phyloP scores from a whole-genome alignment of 2,329 filamentous ascomycete species.

The Plenodomus lindquistii region DNA sequence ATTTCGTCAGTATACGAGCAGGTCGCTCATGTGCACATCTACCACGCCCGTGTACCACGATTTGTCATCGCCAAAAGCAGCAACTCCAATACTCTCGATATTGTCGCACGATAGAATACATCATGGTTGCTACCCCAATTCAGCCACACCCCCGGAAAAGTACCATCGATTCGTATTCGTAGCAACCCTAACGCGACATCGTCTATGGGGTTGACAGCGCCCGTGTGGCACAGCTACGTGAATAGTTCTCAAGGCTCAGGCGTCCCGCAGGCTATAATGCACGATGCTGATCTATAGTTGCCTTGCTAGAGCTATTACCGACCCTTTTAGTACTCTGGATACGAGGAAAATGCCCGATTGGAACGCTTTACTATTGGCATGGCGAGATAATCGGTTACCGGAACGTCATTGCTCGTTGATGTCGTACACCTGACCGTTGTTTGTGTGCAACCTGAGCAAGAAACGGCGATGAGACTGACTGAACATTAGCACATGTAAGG shows the following conservation, averaged over 20 bases:
- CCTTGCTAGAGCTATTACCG: conserved; percentile 7
- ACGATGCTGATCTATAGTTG: conserved; percentile 18
- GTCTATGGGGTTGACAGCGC: neutral
- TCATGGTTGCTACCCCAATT: neutral
- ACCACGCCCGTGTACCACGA: neutral
- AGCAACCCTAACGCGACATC: neutral
- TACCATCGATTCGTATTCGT: neutral
- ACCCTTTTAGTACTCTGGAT: conserved; percentile 2
- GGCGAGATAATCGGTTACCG: conserved; percentile 12
- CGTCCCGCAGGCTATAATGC: conserved; percentile 11
- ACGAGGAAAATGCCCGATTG: conserved; percentile 2
- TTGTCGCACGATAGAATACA: neutral
- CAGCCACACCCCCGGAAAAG: neutral
- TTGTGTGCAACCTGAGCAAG: conserved; percentile 8
- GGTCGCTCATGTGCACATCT: neutral
- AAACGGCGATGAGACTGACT: conserved; percentile 8
- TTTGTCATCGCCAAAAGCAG: neutral
- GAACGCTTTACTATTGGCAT: conserved; percentile 7
- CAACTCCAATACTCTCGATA: neutral
- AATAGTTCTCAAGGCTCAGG: neutral
- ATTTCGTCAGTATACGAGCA: neutral
- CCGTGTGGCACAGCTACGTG: neutral
- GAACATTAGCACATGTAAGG: conserved; percentile 1
- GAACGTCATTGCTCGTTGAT: conserved; percentile 11
- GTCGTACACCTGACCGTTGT: conserved; percentile 16